Evolutionary conservation across 352 stramenopile genomes (phyloP).

Genomic region (Pythium brachiatum): DNA sequence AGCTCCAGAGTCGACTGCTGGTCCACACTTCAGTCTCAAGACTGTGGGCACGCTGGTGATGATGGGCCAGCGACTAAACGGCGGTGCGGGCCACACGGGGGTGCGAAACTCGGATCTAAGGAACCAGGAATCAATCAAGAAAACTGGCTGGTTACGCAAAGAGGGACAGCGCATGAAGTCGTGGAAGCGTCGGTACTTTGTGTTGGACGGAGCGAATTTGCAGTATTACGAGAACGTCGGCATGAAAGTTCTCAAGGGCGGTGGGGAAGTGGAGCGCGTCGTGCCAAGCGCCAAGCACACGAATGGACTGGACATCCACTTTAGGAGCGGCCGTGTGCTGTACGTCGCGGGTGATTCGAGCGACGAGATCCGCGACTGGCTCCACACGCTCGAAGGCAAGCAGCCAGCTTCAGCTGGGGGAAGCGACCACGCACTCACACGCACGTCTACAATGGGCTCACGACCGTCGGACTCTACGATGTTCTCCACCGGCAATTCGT

Average conservation of each 20-base stretch:
- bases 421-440: not conserved
- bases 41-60: not conserved
- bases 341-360: conserved; percentile 61
- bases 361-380: conserved; percentile 62
- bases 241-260: conserved; percentile 37
- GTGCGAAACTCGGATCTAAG: not conserved
- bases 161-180: conserved; percentile 68
- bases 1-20: conserved; percentile 14
- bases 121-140: conserved; percentile 23
- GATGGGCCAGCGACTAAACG: not conserved
- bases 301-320: conserved; percentile 67
- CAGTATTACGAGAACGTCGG: conserved; percentile 36
- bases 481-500: not conserved
- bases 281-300: conserved; percentile 44
- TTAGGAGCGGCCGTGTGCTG: conserved; percentile 55
- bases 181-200: conserved; percentile 79
- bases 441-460: conserved; percentile 10
- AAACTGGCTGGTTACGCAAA: conserved; percentile 79
- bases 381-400: conserved; percentile 41
- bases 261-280: conserved; percentile 49
- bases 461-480: conserved; percentile 9
- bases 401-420: not conserved
- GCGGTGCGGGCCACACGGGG: not conserved
- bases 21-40: conserved; percentile 11
- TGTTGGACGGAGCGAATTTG: conserved; percentile 33